These are phyloP conservation scores for Apiospora arundinis DNA, from an alignment of 2,329 filamentous ascomycete species.

Conservation along the genomic window DNA sequence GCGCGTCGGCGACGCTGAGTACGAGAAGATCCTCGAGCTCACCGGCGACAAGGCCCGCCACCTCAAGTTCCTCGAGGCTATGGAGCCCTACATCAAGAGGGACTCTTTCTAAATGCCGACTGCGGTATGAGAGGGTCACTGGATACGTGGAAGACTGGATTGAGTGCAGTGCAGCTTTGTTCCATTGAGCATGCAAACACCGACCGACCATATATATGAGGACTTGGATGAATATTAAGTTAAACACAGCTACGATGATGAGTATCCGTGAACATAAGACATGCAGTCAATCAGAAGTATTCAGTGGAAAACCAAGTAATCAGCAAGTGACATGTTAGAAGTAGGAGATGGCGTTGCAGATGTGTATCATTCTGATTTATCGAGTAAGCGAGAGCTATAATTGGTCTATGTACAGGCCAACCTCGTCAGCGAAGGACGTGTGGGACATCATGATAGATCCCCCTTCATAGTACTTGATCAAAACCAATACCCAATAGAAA, in stretches of 20 bases:
- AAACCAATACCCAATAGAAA: background rate
- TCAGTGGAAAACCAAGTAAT: too few species aligned
- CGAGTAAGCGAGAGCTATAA: background rate
- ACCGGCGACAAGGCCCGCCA: conserved; percentile 47
- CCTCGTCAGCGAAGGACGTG: background rate
- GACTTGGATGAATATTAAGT: background rate
- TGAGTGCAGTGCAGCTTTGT: background rate
- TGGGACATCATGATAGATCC: background rate
- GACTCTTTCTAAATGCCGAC: conserved; percentile 40
- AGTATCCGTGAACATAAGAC: too few species aligned
- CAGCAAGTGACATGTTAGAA: background rate
- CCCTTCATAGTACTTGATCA: background rate
- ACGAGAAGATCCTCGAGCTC: conserved; percentile 43
- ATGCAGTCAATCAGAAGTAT: too few species aligned
- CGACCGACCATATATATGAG: too few species aligned
- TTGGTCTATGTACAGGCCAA: background rate
- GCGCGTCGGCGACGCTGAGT: conserved; percentile 42
- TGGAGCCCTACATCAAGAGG: conserved; percentile 49
- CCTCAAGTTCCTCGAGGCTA: conserved; percentile 46
- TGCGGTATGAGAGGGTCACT: too few species aligned
- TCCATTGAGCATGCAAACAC: background rate
- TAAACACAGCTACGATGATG: too few species aligned
- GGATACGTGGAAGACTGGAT: background rate
- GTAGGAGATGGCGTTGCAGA: background rate
- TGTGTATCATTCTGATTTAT: background rate